Conservation (phyloP, 1,139 yeast species). For the Nakaseomyces nivariensis region DNA sequence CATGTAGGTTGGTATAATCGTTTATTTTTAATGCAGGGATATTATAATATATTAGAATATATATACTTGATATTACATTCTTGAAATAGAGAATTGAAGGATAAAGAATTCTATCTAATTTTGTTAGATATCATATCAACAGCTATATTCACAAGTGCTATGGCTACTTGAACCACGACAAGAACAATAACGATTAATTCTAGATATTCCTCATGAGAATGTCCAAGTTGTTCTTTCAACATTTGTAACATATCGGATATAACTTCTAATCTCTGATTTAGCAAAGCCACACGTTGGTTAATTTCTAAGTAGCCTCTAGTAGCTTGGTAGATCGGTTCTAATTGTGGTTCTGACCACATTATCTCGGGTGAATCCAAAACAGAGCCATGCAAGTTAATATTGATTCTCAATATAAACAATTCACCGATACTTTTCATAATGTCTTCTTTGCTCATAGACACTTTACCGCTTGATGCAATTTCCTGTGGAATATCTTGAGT, state of each 20-base stretch:
- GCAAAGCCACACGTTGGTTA: slow-evolving; percentile 78
- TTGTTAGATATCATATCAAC: slow-evolving; percentile 34
- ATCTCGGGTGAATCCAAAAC: slow-evolving; percentile 92
- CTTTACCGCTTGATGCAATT: slow-evolving; percentile 88
- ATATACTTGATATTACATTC: no score
- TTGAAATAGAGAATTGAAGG: not conserved
- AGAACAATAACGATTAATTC: slow-evolving; percentile 89
- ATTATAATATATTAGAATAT: no score
- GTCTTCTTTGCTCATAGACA: slow-evolving; percentile 85
- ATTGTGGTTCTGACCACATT: slow-evolving; percentile 98
- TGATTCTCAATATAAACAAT: slow-evolving; percentile 78
- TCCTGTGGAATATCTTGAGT: slow-evolving; percentile 96
- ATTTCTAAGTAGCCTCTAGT: slow-evolving; percentile 90
- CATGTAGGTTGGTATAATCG: no score
- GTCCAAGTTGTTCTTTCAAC: slow-evolving; percentile 95
- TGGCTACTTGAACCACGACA: slow-evolving; percentile 85
- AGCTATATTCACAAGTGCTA: slow-evolving; percentile 65
- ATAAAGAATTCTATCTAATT: not conserved
- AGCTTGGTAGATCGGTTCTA: slow-evolving; percentile 95
- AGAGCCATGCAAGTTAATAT: slow-evolving; percentile 88
- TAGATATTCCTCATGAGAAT: slow-evolving; percentile 79
- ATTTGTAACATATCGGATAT: slow-evolving; percentile 86
- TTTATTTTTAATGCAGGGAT: no score
- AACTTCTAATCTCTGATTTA: slow-evolving; percentile 87
- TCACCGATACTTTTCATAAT: slow-evolving; percentile 97